These are phyloP conservation scores for Laguncularia racemosa DNA, from an alignment of 345 rosid species.

Conservation along the genomic window DNA sequence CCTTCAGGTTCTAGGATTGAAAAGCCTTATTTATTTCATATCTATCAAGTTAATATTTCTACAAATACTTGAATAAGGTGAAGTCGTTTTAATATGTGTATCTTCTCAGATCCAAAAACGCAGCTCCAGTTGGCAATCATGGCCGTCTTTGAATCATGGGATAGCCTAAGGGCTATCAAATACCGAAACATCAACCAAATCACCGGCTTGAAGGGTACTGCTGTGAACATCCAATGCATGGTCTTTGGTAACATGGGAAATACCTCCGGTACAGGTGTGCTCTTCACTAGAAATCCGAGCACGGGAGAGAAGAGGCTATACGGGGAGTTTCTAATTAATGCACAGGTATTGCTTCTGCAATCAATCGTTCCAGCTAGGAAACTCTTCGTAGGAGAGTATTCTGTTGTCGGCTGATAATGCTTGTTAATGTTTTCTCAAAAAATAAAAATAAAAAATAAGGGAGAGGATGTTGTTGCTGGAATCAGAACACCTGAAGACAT, in stretches of 20 bases:
- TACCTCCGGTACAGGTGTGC: slow-evolving; percentile 90
- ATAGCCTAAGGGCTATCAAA: slow-evolving; percentile 75
- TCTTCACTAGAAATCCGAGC: slow-evolving; percentile 93
- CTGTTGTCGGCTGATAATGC: slow-evolving; percentile 2
- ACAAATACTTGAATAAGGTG: too few species aligned
- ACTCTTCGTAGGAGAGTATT: too few species aligned
- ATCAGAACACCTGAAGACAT: slow-evolving; percentile 89
- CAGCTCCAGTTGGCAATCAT: slow-evolving; percentile 60
- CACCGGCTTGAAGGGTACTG: slow-evolving; percentile 80
- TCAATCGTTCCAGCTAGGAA: not conserved
- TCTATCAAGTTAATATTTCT: too few species aligned
- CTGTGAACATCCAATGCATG: slow-evolving; percentile 92
- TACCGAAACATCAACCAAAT: slow-evolving; percentile 88
- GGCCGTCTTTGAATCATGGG: slow-evolving; percentile 96
- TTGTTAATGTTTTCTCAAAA: not conserved
- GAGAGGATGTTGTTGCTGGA: slow-evolving; percentile 97
- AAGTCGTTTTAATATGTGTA: not conserved
- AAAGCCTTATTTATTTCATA: too few species aligned
- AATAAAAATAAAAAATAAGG: slow-evolving; percentile 26
- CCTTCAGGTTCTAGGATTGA: slow-evolving; percentile 59
- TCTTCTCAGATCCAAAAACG: slow-evolving; percentile 55
- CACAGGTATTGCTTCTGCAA: slow-evolving; percentile 48
- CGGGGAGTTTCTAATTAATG: slow-evolving; percentile 88
- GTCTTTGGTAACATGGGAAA: slow-evolving; percentile 96
- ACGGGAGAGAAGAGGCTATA: slow-evolving; percentile 85